Base-by-base conservation (phyloP, 208 protist genomes). In the Crithidia bombi region DNA sequence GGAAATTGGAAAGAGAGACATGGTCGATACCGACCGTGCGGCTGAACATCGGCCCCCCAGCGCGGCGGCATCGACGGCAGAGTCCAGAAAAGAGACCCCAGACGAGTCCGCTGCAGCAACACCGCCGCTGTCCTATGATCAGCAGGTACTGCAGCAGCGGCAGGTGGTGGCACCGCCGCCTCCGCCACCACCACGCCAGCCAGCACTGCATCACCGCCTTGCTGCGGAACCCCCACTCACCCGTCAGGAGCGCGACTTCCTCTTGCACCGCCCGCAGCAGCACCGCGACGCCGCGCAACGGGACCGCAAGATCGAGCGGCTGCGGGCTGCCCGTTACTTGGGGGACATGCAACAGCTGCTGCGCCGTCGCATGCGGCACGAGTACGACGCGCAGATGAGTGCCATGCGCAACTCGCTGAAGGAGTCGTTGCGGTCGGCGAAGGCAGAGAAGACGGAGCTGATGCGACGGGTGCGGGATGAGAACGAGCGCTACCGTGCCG, bases 231-330 rank as follows among this genome's bases (percentile, higher is more conserved):
- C 81, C 0, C 83, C 86, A 7, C 77, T 91, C 11, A 85, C 81
- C 0, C 68, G n/a, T 5, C 80, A 73, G 44, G 82, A 91, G 52
- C 67, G 70, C 14, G 75, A 76, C n/a, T 47, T 90, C 11, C 55
- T 90, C 11, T 66, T 78, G 1, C 72, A 73, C 25, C 83, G 89
- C 36, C 85, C 89, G 25, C 79, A 84, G 69, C 54, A 71, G 49
- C 73, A 78, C 43, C 72, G 73, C 44, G 79, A 92, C 59, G 69
- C 76, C 28, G 79, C 63, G 0, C 84, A 72, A 41, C 77, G 91
- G 1, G 88, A 96, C 59, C 68, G 77, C 51, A 96, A 96, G 62
- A 94, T 94, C 51, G 89, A 91, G 56, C 81, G 86, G 14, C 82
- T 96, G 35, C 85, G 86, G 17, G 82, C 89, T 1, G 69, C 83